Conservation (phyloP, 1,284 basidiomycete species). For the Ceratobasidium theobromae region DNA sequence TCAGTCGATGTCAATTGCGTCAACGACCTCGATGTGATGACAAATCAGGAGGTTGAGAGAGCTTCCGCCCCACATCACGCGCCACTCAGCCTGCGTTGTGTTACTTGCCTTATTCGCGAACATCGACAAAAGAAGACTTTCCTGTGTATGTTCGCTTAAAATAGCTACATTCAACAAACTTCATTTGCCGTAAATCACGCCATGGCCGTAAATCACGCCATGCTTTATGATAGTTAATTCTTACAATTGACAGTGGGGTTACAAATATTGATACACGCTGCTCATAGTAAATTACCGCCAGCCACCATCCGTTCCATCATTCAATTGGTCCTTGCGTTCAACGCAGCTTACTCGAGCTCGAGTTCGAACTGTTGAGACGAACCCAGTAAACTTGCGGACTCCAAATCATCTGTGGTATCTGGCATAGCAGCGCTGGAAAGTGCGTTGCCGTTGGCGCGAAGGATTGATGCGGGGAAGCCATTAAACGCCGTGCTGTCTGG, state of each 20-base stretch:
- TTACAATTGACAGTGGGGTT: conserved; percentile 15
- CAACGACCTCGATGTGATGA: too few species aligned
- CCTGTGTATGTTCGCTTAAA: not conserved
- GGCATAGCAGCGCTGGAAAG: conserved; percentile 4
- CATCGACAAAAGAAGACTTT: too few species aligned
- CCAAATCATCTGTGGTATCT: conserved; percentile 9
- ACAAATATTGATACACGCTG: conserved; percentile 28
- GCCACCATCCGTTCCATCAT: not conserved
- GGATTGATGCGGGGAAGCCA: conserved; percentile 10
- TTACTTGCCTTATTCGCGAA: too few species aligned
- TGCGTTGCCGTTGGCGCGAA: conserved; percentile 1
- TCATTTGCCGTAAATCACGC: not conserved
- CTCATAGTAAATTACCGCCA: not conserved
- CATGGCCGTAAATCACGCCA: not conserved
- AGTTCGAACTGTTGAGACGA: conserved; percentile 24
- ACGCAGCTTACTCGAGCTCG: conserved; percentile 15
- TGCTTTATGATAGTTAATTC: not conserved
- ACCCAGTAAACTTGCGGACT: conserved; percentile 2
- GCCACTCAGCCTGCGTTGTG: too few species aligned
- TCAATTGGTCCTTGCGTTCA: not conserved
- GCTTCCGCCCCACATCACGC: too few species aligned
- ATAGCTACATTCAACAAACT: not conserved
- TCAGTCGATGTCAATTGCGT: not conserved
- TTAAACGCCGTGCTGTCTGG: conserved; percentile 16
- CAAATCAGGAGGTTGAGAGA: too few species aligned